These are phyloP conservation scores for Astrephomene gubernaculifera DNA, from an alignment of 139 green algal species.

Conservation along the genomic window DNA sequence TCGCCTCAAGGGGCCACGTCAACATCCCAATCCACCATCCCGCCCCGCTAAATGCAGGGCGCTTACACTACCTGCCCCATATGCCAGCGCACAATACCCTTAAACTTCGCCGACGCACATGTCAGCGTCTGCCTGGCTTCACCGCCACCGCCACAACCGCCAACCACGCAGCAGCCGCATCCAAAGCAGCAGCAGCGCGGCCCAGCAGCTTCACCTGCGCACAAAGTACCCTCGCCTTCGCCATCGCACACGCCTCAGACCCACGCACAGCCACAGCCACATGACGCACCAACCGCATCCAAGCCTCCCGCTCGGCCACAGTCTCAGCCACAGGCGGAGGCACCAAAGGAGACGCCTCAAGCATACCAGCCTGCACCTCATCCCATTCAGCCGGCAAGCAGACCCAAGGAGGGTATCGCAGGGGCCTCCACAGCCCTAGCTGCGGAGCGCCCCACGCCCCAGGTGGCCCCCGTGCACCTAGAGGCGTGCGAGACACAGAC, in stretches of 20 bases:
- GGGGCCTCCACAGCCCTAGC: not conserved
- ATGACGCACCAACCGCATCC: not conserved
- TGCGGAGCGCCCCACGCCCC: no score
- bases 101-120: slow-evolving; percentile 2
- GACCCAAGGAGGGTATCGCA: not conserved
- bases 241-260: not conserved
- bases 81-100: slow-evolving; percentile 27
- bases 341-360: no score
- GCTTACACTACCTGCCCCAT: slow-evolving; percentile 23
- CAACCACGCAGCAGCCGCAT: not conserved
- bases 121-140: slow-evolving; percentile 33
- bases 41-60: not conserved
- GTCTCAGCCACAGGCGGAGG: no score
- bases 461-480: not conserved
- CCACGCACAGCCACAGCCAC: not conserved
- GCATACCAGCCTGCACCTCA: no score
- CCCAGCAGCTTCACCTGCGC: not conserved
- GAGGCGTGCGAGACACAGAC: not conserved
- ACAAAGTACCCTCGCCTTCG: not conserved
- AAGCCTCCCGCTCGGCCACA: not conserved
- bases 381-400: no score
- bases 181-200: not conserved
- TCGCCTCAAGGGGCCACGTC: no score
- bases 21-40: no score
- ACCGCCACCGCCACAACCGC: not conserved